phyloP scores from a whole-genome alignment of 345 rosid genomes.

The Garcia nutans region DNA sequence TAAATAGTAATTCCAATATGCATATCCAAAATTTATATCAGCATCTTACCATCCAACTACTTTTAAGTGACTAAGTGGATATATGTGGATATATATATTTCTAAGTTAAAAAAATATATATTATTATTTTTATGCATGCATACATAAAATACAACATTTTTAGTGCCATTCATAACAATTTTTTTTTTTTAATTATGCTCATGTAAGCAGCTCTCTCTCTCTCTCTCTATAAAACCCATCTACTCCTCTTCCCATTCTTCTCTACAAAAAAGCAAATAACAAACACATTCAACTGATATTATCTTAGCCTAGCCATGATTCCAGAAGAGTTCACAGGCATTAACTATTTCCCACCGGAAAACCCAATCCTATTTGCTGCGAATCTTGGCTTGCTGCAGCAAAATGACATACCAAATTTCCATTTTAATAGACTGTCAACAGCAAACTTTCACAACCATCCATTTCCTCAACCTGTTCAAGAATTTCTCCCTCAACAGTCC shows the following conservation, averaged over 20 bases:
- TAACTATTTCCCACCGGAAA: slow-evolving; percentile 47
- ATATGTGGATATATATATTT: slow-evolving; percentile 5
- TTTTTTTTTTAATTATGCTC: slow-evolving; percentile 14
- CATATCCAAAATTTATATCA: background rate
- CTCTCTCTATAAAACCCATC: slow-evolving; percentile 42
- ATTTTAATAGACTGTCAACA: slow-evolving; percentile 42
- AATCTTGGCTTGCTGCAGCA: slow-evolving; percentile 41
- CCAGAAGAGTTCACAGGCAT: slow-evolving; percentile 53
- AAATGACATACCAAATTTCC: slow-evolving; percentile 36
- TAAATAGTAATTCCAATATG: background rate
- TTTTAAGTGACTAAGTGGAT: slow-evolving; percentile 1
- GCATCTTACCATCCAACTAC: slow-evolving; percentile 5
- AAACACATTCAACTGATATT: too few species aligned
- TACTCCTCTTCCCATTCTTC: slow-evolving; percentile 30
- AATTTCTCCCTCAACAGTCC: slow-evolving; percentile 32
- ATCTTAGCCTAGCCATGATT: slow-evolving; percentile 37
- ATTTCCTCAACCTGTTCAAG: slow-evolving; percentile 35
- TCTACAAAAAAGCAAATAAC: slow-evolving; percentile 9
- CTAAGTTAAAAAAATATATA: background rate
- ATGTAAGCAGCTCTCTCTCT: slow-evolving; percentile 9
- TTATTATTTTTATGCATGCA: slow-evolving; percentile 6
- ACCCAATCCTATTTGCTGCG: slow-evolving; percentile 24
- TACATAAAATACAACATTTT: background rate
- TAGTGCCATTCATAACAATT: slow-evolving; percentile 20
- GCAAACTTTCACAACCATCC: slow-evolving; percentile 38